Conservation (phyloP, 495 filamentous ascomycete genomes). For the Daldinia childiae region DNA sequence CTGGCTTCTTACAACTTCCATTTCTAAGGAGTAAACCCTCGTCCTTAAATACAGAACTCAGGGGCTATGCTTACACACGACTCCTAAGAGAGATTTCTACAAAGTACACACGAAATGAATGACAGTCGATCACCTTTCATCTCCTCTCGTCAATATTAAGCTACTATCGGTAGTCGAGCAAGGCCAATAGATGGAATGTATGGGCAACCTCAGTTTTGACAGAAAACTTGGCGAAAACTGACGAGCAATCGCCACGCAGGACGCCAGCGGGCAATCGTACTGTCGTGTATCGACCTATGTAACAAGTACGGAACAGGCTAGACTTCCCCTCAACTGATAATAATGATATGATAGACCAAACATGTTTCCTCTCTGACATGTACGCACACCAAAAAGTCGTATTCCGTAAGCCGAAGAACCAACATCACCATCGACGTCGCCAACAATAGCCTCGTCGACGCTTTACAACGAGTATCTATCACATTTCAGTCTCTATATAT, state of each 20-base stretch:
- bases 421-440: background rate
- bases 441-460: background rate
- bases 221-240: background rate
- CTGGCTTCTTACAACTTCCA: background rate
- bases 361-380: background rate
- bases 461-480: background rate
- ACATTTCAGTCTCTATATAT: slow-evolving; percentile 9
- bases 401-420: background rate
- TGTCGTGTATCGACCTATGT: background rate
- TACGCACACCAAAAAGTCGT: background rate
- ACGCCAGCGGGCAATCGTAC: background rate
- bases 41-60: background rate
- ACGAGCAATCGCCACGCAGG: background rate
- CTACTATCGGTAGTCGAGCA: background rate
- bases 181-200: background rate
- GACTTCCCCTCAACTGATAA: background rate
- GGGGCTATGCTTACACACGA: background rate
- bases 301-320: background rate
- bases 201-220: background rate
- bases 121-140: background rate
- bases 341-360: background rate
- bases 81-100: background rate
- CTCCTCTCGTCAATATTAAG: background rate
- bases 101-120: background rate
- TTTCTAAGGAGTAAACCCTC: background rate